These are phyloP conservation scores for Fomitiporia mediterranea DNA, from an alignment of 1,284 basidiomycete species.

Conservation along the genomic window DNA sequence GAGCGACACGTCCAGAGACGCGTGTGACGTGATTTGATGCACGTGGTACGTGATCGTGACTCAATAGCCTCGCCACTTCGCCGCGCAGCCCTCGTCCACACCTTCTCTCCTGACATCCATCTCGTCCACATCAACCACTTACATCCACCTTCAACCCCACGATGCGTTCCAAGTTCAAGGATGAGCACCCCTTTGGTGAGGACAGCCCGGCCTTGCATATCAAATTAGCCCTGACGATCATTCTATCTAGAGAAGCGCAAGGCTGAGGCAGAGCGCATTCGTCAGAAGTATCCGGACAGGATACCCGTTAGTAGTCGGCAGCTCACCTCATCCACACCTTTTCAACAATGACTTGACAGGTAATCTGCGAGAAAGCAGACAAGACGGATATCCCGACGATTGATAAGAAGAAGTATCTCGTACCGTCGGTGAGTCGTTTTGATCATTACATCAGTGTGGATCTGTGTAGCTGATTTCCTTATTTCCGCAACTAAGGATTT, in stretches of 20 bases:
- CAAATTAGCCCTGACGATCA: slow-evolving; percentile 3
- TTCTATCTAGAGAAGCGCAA: slow-evolving; percentile 86
- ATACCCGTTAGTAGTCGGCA: slow-evolving; percentile 74
- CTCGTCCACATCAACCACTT: slow-evolving; percentile 4
- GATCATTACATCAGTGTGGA: neutral
- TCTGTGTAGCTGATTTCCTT: neutral
- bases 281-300: slow-evolving; percentile 97
- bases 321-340: slow-evolving; percentile 18
- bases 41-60: neutral
- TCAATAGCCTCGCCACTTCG: slow-evolving; percentile 9
- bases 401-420: slow-evolving; percentile 99
- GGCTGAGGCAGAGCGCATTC: slow-evolving; percentile 94
- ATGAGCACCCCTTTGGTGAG: slow-evolving; percentile 97
- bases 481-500: slow-evolving; percentile 64
- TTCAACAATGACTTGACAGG: slow-evolving; percentile 44
- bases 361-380: slow-evolving; percentile 99
- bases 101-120: slow-evolving; percentile 18
- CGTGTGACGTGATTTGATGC: neutral
- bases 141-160: slow-evolving; percentile 13
- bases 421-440: slow-evolving; percentile 74
- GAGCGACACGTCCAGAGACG: slow-evolving; percentile 16
- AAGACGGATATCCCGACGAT: slow-evolving; percentile 98
- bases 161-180: slow-evolving; percentile 99
- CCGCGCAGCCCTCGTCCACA: slow-evolving; percentile 15
- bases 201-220: slow-evolving; percentile 26